Base-by-base conservation (phyloP, 768 basidiomycete genomes). In the Phylloporus rhodoxanthus region DNA sequence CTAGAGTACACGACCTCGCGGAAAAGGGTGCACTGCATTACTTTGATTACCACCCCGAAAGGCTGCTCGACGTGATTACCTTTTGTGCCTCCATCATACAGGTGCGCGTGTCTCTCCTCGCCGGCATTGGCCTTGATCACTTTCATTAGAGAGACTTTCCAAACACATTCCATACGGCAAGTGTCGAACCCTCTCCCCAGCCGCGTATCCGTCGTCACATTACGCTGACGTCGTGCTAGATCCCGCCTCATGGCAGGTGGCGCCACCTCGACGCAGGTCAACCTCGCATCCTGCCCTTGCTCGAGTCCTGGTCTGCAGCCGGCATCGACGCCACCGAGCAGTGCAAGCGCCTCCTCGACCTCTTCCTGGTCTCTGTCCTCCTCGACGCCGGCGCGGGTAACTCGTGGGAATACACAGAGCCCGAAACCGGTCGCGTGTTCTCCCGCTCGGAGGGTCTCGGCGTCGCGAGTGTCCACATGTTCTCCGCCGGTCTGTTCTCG, bases 311-410 rank as follows among this genome's bases (percentile, higher is more conserved):
- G 88, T 67, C 70, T 0, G 53, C 70, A 0, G 63, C 69, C 0
- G 49, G 48, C 17, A 62, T 78, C 5, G 75, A 79, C 57, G 51
- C 61, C 2, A 78, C 73, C 46, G 84, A 93, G 59, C 76, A 78
- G 37, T 77, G 82, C 45, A 80, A 82, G 50, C 78, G 91, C 1
- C 74, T 91, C 29, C 75, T 98, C 63, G 95, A 98, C 69, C 79
- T 96, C 34, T 94, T 93, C 71, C 70, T 84, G 47, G 87, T 91
- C 26, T 92, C 91, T 10, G 95, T 98, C 8, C 76, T 98, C 13
- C 81, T 99, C 30, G 95, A 98, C 59, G 95, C 94, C 0, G 94
- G 94, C 1, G 95, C 94, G 0, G 95, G 94, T 0, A 84, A 79
- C 48, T 60, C 69, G 1, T 98, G 94, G 94, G 68, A 67, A 10